Percentiles rank a stretch among this genome's conserved stretches.
These are phyloP conservation scores for Metarhizium humberi DNA, from an alignment of 2,329 filamentous ascomycete species.

Conservation along the genomic window DNA sequence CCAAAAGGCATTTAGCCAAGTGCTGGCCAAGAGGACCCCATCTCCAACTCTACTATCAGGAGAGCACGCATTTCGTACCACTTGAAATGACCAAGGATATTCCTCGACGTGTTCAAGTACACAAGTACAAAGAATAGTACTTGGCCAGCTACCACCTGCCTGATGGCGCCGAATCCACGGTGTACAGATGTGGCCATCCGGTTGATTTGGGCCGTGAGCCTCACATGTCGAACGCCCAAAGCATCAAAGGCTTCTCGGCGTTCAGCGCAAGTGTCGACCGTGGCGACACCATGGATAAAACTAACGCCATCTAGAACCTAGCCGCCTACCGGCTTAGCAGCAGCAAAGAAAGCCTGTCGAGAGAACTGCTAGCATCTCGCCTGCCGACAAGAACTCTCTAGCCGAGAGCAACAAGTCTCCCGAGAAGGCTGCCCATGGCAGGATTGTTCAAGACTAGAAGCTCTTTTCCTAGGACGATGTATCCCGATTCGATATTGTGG, in stretches of 20 bases:
- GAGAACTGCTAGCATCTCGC: constrained; percentile 92
- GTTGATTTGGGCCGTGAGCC: constrained; percentile 95
- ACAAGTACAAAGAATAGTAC: constrained; percentile 89
- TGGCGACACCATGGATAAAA: constrained; percentile 10
- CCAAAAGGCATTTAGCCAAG: constrained; percentile 45
- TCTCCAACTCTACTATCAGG: constrained; percentile 78
- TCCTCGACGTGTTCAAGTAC: constrained; percentile 91
- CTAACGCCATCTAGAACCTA: constrained; percentile 43
- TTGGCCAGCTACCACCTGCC: constrained; percentile 68
- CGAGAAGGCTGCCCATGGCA: constrained; percentile 92
- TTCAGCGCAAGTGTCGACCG: constrained; percentile 51
- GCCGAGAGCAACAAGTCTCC: constrained; percentile 90
- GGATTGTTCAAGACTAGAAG: constrained; percentile 91
- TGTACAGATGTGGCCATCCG: constrained; percentile 86
- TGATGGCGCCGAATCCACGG: constrained; percentile 83
- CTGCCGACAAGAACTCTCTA: constrained; percentile 90
- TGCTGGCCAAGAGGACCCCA: constrained; percentile 67
- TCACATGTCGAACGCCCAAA: constrained; percentile 83
- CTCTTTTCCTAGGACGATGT: constrained; percentile 94
- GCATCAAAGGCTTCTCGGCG: constrained; percentile 90
- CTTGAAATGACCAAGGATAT: constrained; percentile 77
- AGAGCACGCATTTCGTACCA: constrained; percentile 92
- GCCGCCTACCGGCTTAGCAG: constrained; percentile 84
- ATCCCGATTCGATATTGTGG: constrained; percentile 90
- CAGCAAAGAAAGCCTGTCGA: constrained; percentile 91